Base-by-base conservation (phyloP, 2,329 filamentous ascomycete genomes). In the Nemania abortiva region DNA sequence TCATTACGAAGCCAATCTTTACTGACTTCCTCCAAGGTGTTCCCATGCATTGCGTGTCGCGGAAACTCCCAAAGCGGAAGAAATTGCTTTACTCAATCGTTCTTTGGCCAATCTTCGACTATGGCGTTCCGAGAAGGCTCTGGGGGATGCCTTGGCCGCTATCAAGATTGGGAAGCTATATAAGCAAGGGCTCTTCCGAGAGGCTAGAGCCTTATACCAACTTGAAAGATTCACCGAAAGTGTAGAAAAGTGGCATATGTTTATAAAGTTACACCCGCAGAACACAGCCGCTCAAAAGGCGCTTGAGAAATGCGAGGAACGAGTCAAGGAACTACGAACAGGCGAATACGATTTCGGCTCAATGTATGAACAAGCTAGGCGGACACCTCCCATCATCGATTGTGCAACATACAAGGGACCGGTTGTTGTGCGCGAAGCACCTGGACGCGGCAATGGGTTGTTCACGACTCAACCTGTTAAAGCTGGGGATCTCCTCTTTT, bases 401-500 rank as follows among this genome's bases (percentile, higher is more conserved):
- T 83, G 80, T 64, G 84, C 84, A 0, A 86, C 82, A 1, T 88
- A 81, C 68, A 78, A 78, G 7, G 77, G 75, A 0, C 80, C 81
- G 0, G 82, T 87, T 0, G 75, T 79, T 52, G 72, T 88, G 0
- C 82, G 79, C 39, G 52, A 74, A 6, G 82, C 83, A 0, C 74
- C 76, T 1, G 81, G 77, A 9, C 79, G 81, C 20, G 86, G 86
- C 2, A 80, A 81, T 2, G 87, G 87, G 0, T 75, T 89, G 0
- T 89, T 88, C 72, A 85, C 84, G 0, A 86, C 82, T 0, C 76
- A 78, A 22, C 72, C 78, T 0, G 84, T 89, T 1, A 78, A 80
- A 45, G 81, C 83, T 0, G 87, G 87, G 0, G 84, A 88, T 3
- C 77, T 88, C 1, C 74, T 89, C 0, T 72, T 89, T 1, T 88